phyloP scores from a whole-genome alignment of 345 rosid species.

The Theobroma cacao region DNA sequence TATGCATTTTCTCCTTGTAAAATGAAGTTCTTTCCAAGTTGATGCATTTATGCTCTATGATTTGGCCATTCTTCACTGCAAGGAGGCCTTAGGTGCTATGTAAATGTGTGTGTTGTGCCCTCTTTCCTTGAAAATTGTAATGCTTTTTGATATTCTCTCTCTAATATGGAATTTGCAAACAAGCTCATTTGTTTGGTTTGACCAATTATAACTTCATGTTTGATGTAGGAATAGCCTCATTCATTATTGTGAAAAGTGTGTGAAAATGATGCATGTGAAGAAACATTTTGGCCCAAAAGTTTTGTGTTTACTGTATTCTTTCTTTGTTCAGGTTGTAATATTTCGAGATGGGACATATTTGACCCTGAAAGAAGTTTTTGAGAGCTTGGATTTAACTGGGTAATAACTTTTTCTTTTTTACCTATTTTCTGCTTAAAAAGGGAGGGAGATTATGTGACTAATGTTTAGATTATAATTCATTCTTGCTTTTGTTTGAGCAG shows the following conservation, averaged over 20 bases:
- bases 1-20: not conserved
- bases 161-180: not conserved
- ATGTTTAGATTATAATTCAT: not conserved
- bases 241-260: not conserved
- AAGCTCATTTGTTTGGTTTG: not conserved
- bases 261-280: not conserved
- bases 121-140: not conserved
- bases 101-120: not conserved
- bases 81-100: not conserved
- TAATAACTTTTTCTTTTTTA: slow-evolving; percentile 22
- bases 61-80: not conserved
- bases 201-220: not conserved
- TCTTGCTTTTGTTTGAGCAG: slow-evolving; percentile 35
- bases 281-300: not conserved
- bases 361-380: slow-evolving; percentile 95
- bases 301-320: not conserved
- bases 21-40: not conserved
- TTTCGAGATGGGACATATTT: slow-evolving; percentile 97
- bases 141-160: not conserved
- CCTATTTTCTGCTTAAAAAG: not conserved
- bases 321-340: slow-evolving; percentile 79
- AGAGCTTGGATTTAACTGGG: slow-evolving; percentile 96
- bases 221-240: not conserved
- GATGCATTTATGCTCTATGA: not conserved
- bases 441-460: not conserved